These are phyloP conservation scores for Hemileccinum hortonii DNA, from an alignment of 1,284 basidiomycete species.

Conservation along the genomic window DNA sequence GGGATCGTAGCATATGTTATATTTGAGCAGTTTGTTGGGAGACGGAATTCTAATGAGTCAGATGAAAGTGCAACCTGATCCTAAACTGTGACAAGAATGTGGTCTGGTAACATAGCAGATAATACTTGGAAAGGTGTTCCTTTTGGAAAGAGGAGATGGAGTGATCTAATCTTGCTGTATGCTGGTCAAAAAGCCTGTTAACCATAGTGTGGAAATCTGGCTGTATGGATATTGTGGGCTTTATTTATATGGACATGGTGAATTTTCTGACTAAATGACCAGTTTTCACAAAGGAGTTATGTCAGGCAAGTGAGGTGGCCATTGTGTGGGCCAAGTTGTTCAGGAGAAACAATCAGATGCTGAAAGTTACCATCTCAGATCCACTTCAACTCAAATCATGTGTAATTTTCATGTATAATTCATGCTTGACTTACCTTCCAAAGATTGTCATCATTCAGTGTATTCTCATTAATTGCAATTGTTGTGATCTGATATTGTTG, in stretches of 20 bases:
- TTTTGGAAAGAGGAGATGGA: neutral
- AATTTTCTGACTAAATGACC: neutral
- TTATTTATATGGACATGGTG: constrained; percentile 5
- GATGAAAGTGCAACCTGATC: neutral
- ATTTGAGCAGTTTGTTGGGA: neutral
- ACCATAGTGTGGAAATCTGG: neutral
- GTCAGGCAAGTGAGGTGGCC: neutral
- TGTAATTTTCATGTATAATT: too few relatives aligned
- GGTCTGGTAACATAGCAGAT: neutral
- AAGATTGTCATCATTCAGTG: neutral
- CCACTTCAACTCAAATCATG: too few relatives aligned
- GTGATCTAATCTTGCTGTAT: neutral
- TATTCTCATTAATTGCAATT: constrained; percentile 7
- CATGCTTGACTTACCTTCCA: constrained; percentile 7
- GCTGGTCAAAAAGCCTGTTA: neutral
- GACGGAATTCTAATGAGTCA: too few relatives aligned
- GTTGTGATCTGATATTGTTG: neutral
- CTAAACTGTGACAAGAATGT: neutral
- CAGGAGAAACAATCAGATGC: neutral
- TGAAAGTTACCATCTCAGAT: neutral
- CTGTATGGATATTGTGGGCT: constrained; percentile 6
- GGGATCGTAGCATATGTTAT: neutral
- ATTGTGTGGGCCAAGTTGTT: neutral
- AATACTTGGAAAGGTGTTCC: too few relatives aligned
- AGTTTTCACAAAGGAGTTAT: neutral